Evolutionary conservation across 1,139 yeast species (phyloP), one percentile per base, ranked within the genome.

Genomic region (Candida labiduridarum): DNA sequence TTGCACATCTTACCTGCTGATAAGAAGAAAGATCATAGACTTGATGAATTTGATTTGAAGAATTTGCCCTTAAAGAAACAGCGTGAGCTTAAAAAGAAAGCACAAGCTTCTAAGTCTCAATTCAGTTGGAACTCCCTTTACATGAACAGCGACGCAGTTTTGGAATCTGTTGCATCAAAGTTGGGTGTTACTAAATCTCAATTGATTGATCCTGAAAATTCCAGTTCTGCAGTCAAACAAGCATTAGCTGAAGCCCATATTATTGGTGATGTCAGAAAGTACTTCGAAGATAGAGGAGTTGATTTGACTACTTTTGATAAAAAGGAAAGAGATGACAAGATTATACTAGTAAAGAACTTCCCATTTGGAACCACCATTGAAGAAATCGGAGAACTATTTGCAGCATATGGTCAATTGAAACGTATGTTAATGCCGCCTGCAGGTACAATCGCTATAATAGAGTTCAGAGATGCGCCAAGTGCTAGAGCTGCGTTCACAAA

Each of bases 181-280:
- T 71, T 95, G 70, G 98, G 98, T 5, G 78, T 95, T 47, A 67
- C 84, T 30, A 95, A 94, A 65, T 78, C 95, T 2, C 91, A 90
- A 54, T 79, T 94, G 61, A 81, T 94, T 53, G 95, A 94, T 66
- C 96, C 97, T 1, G 87, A 89, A 59, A 88, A 85, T 58, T 81
- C 96, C 4, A 85, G 80, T 56, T 88, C 96, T 47, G 97, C 96
- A 1, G 98, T 94, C n/a, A 90, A 91, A 63, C 98, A 92, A 68
- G 98, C 99, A 0, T 79, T 94, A 56, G 99, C 99, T 0, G 99
- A 94, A 72, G 96, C 98, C 1, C 94, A 91, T 63, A 96, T 92
- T 19, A 86, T 94, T 62, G 95, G 94, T 44, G 95, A 88, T 66
- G 96, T 94, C 12, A 83, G 96, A 62, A 83, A 83, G 59, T 94